Base-by-base conservation (phyloP, 768 basidiomycete genomes). In the Calocybe cyanea region DNA sequence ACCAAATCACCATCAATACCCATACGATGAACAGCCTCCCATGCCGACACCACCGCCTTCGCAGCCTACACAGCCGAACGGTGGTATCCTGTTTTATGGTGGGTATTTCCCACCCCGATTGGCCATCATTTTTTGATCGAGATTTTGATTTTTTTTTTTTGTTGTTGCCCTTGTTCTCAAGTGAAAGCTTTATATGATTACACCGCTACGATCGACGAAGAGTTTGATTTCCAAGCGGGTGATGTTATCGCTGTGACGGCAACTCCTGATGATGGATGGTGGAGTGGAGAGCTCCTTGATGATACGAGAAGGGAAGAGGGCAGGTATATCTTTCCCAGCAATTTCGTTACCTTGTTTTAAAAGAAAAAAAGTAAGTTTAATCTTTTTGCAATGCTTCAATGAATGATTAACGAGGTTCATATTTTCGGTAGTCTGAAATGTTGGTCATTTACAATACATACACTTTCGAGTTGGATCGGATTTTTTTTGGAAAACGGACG, bases 211-310 rank as follows among this genome's bases (percentile, higher is more conserved):
- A 90, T 86, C 50, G 80, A 87, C 2, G 92, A 94, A 58, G 95
- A 97, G 66, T 97, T 98, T 65, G 87, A 93, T 66, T 97, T 98
- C 78, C 90, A 93, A 61, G 69, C 82, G 10, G 90, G 88, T n/a
- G 95, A 98, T 68, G 85, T 96, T 51, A 96, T 98, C 54, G 94
- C 94, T 1, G 94, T 98, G 17, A 95, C 92, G 0, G 79, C 81
- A 7, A 94, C 92, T 14, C 93, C 93, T 7, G 92, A 93, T 57
- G 94, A 96, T 60, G 95, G 95, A 1, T 97, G 95, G 95, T 98
- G 94, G 95, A 88, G 85, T 54, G 95, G 95, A 15, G 85, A 87
- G 59, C 63, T 92, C 51, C 64, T 91, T 37, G 86, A 89, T 53
- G 87, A 90, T 53, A 71, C 72, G 32, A 71, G 90, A 57, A 71